These are phyloP conservation scores for Juglanconis oblonga DNA, from an alignment of 2,329 filamentous ascomycete genomes.

Conservation along the genomic window DNA sequence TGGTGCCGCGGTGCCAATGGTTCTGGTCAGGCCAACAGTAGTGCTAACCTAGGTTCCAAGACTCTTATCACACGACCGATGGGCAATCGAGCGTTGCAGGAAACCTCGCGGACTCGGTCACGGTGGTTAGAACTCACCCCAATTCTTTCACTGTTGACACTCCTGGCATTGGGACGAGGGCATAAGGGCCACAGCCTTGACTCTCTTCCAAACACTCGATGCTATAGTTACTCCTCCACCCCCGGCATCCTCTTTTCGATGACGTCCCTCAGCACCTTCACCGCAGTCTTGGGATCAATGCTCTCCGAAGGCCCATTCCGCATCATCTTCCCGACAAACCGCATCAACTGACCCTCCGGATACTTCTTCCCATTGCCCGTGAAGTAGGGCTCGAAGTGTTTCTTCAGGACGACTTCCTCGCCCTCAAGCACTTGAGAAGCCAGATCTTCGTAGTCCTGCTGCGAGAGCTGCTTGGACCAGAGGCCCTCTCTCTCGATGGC, in stretches of 20 bases:
- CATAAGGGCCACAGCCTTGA: neutral
- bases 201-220: neutral
- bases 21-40: too few species aligned
- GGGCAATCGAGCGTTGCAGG: too few species aligned
- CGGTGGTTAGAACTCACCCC: too few species aligned
- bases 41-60: too few species aligned
- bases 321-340: conserved; percentile 58
- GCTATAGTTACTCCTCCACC: neutral
- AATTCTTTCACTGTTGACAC: too few species aligned
- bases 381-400: conserved; percentile 39
- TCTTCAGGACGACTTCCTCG: conserved; percentile 42
- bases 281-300: conserved; percentile 51
- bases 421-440: conserved; percentile 42
- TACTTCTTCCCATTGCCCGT: conserved; percentile 32
- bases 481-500: conserved; percentile 45
- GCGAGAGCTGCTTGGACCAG: conserved; percentile 53
- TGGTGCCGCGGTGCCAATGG: too few species aligned
- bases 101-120: too few species aligned
- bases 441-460: conserved; percentile 46
- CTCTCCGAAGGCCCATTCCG: conserved; percentile 49
- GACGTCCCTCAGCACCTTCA: conserved; percentile 39
- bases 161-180: neutral
- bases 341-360: conserved; percentile 60
- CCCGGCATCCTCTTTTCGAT: conserved; percentile 24
- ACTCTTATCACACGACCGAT: too few species aligned